These are phyloP conservation scores for Vitis hybrid DNA, from an alignment of 177 flowering plant genomes.

Conservation along the genomic window DNA sequence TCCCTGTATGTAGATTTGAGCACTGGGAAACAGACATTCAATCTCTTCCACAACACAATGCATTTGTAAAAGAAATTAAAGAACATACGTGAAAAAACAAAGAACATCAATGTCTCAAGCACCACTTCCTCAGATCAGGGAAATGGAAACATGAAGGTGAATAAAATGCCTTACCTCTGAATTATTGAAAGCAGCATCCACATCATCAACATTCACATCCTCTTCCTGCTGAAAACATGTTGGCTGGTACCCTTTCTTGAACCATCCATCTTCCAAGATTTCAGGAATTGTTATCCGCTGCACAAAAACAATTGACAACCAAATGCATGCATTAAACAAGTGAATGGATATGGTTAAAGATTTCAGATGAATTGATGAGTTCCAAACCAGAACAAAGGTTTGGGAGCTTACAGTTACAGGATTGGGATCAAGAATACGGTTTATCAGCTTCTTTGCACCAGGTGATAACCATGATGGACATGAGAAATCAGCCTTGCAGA, in stretches of 20 bases:
- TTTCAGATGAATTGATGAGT: neutral
- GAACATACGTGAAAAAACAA: neutral
- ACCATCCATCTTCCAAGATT: slow-evolving; percentile 82
- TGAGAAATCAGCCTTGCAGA: slow-evolving; percentile 63
- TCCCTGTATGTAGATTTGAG: no score
- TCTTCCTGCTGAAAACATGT: slow-evolving; percentile 62
- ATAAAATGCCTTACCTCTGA: slow-evolving; percentile 45
- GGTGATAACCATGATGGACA: slow-evolving; percentile 87
- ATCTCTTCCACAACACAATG: neutral
- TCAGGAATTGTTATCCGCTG: slow-evolving; percentile 78
- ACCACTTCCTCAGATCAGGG: neutral
- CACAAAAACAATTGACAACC: slow-evolving; percentile 4
- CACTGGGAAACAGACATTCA: neutral
- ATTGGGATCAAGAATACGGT: slow-evolving; percentile 81
- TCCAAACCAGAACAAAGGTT: neutral
- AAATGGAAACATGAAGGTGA: neutral
- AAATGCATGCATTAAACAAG: slow-evolving; percentile 3
- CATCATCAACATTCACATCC: slow-evolving; percentile 71
- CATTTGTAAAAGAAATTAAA: neutral
- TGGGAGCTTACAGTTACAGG: slow-evolving; percentile 64
- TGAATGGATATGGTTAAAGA: neutral
- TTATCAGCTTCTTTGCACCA: slow-evolving; percentile 63
- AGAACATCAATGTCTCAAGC: no score
- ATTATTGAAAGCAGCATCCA: slow-evolving; percentile 77
- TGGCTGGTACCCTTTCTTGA: slow-evolving; percentile 71